Evolutionary conservation across 2,329 filamentous ascomycete genomes (phyloP), one percentile per base, ranked within the genome.

Genomic region (Aspergillus felis): DNA sequence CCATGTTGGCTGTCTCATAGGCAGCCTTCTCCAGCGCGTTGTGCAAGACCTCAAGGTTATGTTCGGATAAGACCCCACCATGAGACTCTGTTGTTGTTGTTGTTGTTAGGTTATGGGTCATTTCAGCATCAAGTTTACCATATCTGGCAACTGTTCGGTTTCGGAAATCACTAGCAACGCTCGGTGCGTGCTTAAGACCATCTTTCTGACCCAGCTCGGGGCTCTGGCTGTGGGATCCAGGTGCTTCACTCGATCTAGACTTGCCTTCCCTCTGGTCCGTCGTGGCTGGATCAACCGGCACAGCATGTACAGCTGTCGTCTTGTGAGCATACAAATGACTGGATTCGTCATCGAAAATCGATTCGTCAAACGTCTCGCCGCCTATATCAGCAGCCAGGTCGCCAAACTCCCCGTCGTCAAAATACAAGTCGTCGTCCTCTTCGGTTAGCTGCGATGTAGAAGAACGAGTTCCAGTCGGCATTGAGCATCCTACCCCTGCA

Each of bases 1-100:
- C 91, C 41, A 87, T 87, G 1, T 85, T 85, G 24, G 86, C 88
- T 5, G 92, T 91, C 68, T 88, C 82, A 60, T 88, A 87, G 9
- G 91, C 89, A 6, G 92, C 93, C 50, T 89, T 87, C 1, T 91
- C 91, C 4, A 97, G 80, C 1, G 92, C 91, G 53, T 88, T 88
- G 69, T 96, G 92, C 67, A 97, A 93, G 1, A 85, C 88, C 46
- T 86, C 85, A 22, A 89, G 76, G 56, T 82, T 86, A 38, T 81
- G 78, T 66, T 84, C 79, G 25, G 81, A 82, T 41, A 82, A 67
- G 41, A 77, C 71, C 48, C 70, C 71, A 25, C 68, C 68, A 51
- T 71, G 67, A 12, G 66, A 60, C 24, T 72, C 5, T 25, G 4
- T 66, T 2, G 67, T 25, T 25, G 4, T 66, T 2, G 67, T 64